Percentiles rank a stretch among this genome's conserved stretches.
phyloP scores from a whole-genome alignment of 176 grass and related monocot species.

The Chloris gayana region DNA sequence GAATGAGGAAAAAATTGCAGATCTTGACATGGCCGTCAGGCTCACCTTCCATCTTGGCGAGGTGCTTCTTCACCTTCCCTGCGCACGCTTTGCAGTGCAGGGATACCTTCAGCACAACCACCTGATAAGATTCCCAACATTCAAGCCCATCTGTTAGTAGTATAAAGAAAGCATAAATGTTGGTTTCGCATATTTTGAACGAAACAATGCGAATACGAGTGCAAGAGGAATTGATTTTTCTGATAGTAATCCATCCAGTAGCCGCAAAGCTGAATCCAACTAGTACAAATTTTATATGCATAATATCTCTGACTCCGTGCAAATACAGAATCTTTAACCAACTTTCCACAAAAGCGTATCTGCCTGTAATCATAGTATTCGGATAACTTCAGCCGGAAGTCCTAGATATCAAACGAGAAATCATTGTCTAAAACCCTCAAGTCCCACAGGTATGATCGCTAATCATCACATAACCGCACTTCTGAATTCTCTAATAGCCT shows the following conservation, averaged over 20 bases:
- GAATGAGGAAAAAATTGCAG: constrained; percentile 7
- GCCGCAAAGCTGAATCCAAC: not conserved
- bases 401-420: constrained; percentile 28
- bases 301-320: too few species aligned
- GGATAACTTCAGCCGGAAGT: constrained; percentile 27
- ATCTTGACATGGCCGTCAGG: constrained; percentile 4
- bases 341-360: constrained; percentile 15
- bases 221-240: too few species aligned
- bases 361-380: constrained; percentile 35
- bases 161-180: not conserved
- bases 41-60: constrained; percentile 91
- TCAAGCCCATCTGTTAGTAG: not conserved
- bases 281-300: not conserved
- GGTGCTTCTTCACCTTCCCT: constrained; percentile 94
- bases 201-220: not conserved
- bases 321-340: not conserved
- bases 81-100: constrained; percentile 95
- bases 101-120: constrained; percentile 82
- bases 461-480: constrained; percentile 22
- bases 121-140: constrained; percentile 38
- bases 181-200: not conserved
- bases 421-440: not conserved
- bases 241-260: constrained; percentile 1
- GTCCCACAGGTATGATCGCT: constrained; percentile 30
- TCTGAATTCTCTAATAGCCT: not conserved